Conservation (phyloP, 352 stramenopile species). For the Pythium oligandrum region DNA sequence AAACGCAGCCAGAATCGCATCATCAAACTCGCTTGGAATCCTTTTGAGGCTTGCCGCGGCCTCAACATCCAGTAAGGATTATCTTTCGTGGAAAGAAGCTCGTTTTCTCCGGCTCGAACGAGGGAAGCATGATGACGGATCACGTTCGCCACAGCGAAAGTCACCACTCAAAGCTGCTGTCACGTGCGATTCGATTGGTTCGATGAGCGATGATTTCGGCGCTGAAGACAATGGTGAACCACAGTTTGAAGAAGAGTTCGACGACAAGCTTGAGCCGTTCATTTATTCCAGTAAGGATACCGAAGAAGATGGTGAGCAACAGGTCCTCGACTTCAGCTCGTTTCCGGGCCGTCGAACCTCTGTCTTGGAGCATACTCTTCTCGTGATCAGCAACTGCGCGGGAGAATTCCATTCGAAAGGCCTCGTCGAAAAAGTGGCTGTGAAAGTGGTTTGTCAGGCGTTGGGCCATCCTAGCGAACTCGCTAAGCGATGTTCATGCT, state of each 20-base stretch:
- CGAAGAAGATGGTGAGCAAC: constrained; percentile 5
- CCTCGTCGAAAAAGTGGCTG: constrained; percentile 38
- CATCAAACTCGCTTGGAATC: constrained; percentile 30
- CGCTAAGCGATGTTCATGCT: constrained; percentile 64
- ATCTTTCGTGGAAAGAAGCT: constrained; percentile 49
- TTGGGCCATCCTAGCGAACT: constrained; percentile 61
- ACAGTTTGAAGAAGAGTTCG: constrained; percentile 18
- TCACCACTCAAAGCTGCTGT: neutral
- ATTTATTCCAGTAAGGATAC: constrained; percentile 9
- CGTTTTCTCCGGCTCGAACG: constrained; percentile 11
- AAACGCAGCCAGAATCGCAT: constrained; percentile 44
- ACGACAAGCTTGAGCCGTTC: constrained; percentile 24
- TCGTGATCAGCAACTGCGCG: constrained; percentile 69
- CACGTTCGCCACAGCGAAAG: neutral
- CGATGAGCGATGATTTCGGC: neutral
- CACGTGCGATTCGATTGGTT: neutral
- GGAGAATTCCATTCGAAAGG: constrained; percentile 34
- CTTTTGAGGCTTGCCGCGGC: constrained; percentile 47
- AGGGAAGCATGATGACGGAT: neutral
- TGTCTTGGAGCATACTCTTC: constrained; percentile 59
- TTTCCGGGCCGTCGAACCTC: constrained; percentile 51
- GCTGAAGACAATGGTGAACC: constrained; percentile 3
- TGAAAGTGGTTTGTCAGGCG: constrained; percentile 55
- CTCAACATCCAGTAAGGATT: constrained; percentile 35
- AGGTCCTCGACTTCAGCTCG: constrained; percentile 46